Evolutionary conservation across 2,329 filamentous ascomycete genomes (phyloP).

Genomic region (Grosmannia clavigera): DNA sequence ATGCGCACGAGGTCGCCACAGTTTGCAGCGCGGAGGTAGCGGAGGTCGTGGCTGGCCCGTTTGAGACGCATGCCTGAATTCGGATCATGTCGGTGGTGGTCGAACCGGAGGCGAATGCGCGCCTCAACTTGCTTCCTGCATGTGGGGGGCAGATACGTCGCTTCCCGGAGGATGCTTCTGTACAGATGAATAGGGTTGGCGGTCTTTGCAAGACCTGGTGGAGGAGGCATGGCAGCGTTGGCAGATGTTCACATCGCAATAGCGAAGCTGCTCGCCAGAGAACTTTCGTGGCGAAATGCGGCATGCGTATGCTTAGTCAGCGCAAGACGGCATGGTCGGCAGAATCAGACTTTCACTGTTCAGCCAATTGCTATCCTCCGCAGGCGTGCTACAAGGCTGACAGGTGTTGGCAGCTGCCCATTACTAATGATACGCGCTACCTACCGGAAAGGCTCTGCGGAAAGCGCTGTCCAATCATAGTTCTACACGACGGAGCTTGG

Average conservation of each 20-base stretch:
- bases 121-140: slow-evolving; percentile 31
- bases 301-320: background rate
- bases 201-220: too few relatives aligned
- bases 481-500: too few relatives aligned
- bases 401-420: too few relatives aligned
- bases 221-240: background rate
- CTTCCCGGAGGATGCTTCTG: slow-evolving; percentile 47
- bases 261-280: background rate
- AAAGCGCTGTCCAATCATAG: too few relatives aligned
- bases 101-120: slow-evolving; percentile 34
- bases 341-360: too few relatives aligned
- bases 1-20: slow-evolving; percentile 35
- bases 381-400: too few relatives aligned
- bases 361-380: too few relatives aligned
- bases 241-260: background rate
- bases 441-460: too few relatives aligned
- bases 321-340: background rate
- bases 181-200: slow-evolving; percentile 33
- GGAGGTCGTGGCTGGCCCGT: slow-evolving; percentile 30
- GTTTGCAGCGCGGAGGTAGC: slow-evolving; percentile 39
- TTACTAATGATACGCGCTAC: too few relatives aligned
- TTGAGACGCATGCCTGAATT: slow-evolving; percentile 20
- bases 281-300: background rate
- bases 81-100: slow-evolving; percentile 20
- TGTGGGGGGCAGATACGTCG: slow-evolving; percentile 43